These are phyloP conservation scores for Lecanoromycetidae sp. DNA, from an alignment of 2,329 filamentous ascomycete species.

Conservation along the genomic window DNA sequence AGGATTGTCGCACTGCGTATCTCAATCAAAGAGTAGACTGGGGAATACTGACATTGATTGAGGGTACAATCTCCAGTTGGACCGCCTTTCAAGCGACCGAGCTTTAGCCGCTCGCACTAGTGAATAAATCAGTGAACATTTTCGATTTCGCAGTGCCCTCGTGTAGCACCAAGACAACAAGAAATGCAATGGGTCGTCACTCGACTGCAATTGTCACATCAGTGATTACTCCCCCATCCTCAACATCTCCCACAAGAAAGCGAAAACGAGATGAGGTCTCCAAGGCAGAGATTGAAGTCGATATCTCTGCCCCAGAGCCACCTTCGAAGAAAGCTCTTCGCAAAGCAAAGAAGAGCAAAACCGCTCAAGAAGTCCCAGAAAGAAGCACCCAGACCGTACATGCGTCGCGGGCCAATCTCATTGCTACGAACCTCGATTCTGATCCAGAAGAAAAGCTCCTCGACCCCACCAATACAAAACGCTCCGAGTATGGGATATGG, in stretches of 20 bases:
- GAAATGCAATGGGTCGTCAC: conserved; percentile 4
- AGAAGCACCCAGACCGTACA: conserved; percentile 1
- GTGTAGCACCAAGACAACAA: too few relatives aligned
- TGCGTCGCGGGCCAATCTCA: too few relatives aligned
- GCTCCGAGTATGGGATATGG: conserved; percentile 81
- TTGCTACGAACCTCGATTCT: not conserved
- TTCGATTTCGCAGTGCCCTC: too few relatives aligned
- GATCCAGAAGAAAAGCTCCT: not conserved
- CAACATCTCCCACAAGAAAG: conserved; percentile 41
- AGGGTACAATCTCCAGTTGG: not conserved
- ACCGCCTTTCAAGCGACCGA: not conserved
- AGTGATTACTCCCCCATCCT: conserved; percentile 1
- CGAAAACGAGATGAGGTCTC: conserved; percentile 49
- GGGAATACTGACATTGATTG: not conserved
- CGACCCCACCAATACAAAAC: conserved; percentile 29
- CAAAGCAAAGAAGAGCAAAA: conserved; percentile 72
- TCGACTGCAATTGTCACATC: conserved; percentile 1
- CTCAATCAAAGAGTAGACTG: not conserved
- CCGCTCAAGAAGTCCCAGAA: conserved; percentile 18
- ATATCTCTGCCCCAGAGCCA: conserved; percentile 78
- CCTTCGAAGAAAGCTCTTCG: conserved; percentile 89
- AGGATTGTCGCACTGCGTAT: not conserved
- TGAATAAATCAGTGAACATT: not conserved
- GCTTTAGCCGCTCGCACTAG: not conserved
- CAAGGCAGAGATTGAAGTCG: conserved; percentile 71